These are phyloP conservation scores for Aspergillus flavus DNA, from an alignment of 2,329 filamentous ascomycete genomes.

Conservation along the genomic window DNA sequence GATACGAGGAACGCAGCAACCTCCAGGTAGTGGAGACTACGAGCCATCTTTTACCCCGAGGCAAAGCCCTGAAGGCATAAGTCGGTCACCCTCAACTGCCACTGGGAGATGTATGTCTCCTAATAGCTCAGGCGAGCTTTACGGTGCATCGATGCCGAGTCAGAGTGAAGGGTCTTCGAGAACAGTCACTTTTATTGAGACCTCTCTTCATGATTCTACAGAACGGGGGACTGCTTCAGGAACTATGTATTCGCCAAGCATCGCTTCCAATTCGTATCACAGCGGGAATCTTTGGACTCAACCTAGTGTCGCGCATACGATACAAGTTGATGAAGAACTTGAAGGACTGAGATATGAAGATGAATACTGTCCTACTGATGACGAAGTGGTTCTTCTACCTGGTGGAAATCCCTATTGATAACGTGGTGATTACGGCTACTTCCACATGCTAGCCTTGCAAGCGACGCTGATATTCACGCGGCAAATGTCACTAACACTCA, in stretches of 20 bases:
- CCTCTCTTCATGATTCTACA: background rate
- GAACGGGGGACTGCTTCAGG: background rate
- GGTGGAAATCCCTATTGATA: background rate
- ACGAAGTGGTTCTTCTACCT: constrained; percentile 14
- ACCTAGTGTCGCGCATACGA: background rate
- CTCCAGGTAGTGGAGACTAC: background rate
- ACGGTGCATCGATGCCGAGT: background rate
- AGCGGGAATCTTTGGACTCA: background rate
- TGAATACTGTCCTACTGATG: background rate
- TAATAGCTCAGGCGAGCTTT: background rate
- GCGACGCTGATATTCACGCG: background rate
- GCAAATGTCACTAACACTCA: background rate
- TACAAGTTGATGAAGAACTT: background rate
- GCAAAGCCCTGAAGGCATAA: background rate
- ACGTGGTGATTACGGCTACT: background rate
- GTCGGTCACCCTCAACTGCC: background rate
- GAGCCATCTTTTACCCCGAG: background rate
- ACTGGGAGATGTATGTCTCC: background rate
- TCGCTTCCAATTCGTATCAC: background rate
- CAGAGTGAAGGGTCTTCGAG: too few species aligned
- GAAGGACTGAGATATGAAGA: constrained; percentile 1
- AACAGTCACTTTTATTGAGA: background rate
- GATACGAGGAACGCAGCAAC: background rate
- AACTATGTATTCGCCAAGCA: background rate
- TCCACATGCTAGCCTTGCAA: background rate